Evolutionary conservation across 371 early-diverging fungal species (phyloP), one percentile per base, ranked within the genome.

Genomic region (Chytridium lagenaria): DNA sequence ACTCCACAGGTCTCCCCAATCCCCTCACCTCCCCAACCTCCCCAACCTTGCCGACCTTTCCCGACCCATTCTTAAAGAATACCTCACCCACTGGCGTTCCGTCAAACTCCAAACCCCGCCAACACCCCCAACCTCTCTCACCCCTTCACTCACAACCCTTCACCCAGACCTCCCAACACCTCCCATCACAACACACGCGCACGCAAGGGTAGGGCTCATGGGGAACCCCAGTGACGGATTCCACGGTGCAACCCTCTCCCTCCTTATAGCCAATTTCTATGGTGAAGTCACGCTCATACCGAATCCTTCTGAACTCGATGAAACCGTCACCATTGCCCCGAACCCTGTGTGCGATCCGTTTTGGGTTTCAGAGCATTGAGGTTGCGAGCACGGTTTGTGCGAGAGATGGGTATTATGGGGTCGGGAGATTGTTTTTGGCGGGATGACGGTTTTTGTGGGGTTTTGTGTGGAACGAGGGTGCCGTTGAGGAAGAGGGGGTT

Each of bases 141-240:
- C 22, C 28, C 40, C 67, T 12, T 63, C 34, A 59, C 59, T 63
- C 37, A 44, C 70, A 22, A 2, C 26, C 23, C 23, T 15, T 36
- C 52, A n/a, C 12, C 44, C 44, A 12, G 44, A 44, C 44, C 12
- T 7, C 19, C 44, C 44, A 7, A 34, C 16, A 34, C 36, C 36
- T 28, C 81, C 84, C 16, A 81, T 88, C 33, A 77, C 80, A 44
- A 70, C 76, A 15, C 74, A 74, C 31, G 80, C 88, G 15, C 80
- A 88, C 80, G 92, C 92, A 16, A 87, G 92, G 15, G 85, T 90
- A 7, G 92, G 92, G 0, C 69, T 92, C 34, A 86, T 92, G 82
- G 92, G 92, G 10, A 92, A 92, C 72, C 92, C 92, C 10, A 86
- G 86, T 50, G 92, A 92, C 67, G 92, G 91, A 1, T 92, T 89